Evolutionary conservation across 163 green algal species (phyloP).

Genomic region (Chlorella variabilis): DNA sequence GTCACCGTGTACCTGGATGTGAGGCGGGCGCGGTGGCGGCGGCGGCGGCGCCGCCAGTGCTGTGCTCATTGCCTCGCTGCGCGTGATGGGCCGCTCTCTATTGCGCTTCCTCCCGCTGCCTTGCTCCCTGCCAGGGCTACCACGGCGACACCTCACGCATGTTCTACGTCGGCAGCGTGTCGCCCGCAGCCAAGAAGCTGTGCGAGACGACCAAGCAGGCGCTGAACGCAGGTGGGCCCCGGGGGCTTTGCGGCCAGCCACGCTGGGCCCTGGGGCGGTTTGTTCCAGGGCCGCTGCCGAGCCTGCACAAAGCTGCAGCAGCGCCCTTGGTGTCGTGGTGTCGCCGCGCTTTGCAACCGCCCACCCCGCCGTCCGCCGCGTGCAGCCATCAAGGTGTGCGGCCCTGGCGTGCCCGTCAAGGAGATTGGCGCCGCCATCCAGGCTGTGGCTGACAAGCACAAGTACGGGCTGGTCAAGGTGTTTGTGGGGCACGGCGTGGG

Average conservation of each 20-base stretch:
- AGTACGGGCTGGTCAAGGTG: constrained; percentile 68
- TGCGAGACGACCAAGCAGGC: constrained; percentile 76
- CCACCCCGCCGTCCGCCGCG: too few species aligned
- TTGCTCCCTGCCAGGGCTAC: constrained; percentile 91
- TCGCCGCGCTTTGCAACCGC: neutral
- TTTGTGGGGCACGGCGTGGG: constrained; percentile 98
- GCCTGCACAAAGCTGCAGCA: too few species aligned
- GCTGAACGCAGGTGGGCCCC: constrained; percentile 68
- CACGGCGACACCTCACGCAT: constrained; percentile 96
- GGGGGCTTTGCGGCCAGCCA: constrained; percentile 41
- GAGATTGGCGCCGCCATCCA: constrained; percentile 84
- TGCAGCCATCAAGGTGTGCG: constrained; percentile 41
- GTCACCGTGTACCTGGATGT: constrained; percentile 90
- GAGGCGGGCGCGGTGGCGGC: neutral
- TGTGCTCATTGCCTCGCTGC: too few species aligned
- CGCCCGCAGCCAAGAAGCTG: constrained; percentile 69
- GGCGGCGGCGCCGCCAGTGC: neutral
- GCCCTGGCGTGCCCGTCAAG: constrained; percentile 78
- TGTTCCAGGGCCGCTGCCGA: too few species aligned
- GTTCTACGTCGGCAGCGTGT: constrained; percentile 88
- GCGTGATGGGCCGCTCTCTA: too few species aligned
- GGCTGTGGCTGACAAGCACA: constrained; percentile 74
- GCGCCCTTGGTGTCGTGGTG: too few species aligned
- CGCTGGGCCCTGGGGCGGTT: too few species aligned
- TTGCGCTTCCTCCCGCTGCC: neutral